Base-by-base conservation (phyloP, 208 protist genomes). In the Crithidia acanthocephali region DNA sequence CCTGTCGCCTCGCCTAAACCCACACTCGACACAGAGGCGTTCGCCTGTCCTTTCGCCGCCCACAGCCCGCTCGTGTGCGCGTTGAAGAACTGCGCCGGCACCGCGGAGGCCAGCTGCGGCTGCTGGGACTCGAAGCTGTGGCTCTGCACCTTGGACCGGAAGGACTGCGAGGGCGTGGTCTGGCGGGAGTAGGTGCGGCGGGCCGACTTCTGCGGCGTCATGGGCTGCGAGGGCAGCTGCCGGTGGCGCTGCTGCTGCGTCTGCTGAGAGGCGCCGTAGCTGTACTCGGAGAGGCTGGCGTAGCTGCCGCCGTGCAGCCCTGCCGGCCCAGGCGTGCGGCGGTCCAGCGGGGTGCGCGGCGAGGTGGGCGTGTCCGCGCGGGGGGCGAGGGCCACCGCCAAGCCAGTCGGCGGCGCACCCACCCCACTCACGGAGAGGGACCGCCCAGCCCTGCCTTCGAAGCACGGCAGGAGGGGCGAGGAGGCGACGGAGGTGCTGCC, bases 141-240 rank as follows among this genome's bases (percentile, higher is more conserved):
- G 53, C 52, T 76, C 61, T 69, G 70, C 27, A 76, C 70, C 48
- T 69, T 76, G 18, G 70, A 69, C 40, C 70, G 70, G 23, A 76
- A 76, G 2, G 70, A 76, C 45, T 69, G 60, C 33, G 62, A 76
- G 25, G 70, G 70, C 32, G 70, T 76, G 9, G 70, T 76, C 55
- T 76, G 70, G 20, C 55, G 69, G 5, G 63, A 72, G 23, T 68
- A 45, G 40, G 57, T 65, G 11, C 77, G 77, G 20, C 69, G 64
- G 1, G 75, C 35, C 0, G 82, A 84, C 58, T 86, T 88, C 56
- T 85, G 86, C 37, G 86, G 86, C 9, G 86, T 88, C 50, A 48
- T 53, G 33, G 69, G 66, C 48, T 68, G 61, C 30, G 75, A 69
- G 55, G 45, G 63, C 52, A 73, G 58, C 32, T 63, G 68, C 15